Percentiles rank a stretch among this genome's conserved stretches.
Evolutionary conservation across 148 eudicot genomes (phyloP).

Genomic region (Cornus controversa): DNA sequence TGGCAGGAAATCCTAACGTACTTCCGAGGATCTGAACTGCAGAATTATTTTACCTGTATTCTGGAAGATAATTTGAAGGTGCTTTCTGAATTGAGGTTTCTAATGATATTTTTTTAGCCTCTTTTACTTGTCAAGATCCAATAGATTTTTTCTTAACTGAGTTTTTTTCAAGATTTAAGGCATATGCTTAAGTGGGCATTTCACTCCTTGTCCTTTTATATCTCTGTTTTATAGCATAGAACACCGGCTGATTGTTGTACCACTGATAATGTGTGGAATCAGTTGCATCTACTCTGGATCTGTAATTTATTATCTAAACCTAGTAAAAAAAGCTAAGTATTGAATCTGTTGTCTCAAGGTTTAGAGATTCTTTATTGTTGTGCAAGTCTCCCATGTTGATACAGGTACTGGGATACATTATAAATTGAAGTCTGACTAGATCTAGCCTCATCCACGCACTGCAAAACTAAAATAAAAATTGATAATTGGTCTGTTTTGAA

Average conservation of each 20-base stretch:
- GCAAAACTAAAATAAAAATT: too few relatives aligned
- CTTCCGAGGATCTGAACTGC: conserved; percentile 88
- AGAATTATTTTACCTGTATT: conserved; percentile 86
- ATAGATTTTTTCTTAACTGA: background rate
- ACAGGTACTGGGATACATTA: background rate
- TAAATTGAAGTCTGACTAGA: too few relatives aligned
- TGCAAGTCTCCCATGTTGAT: too few relatives aligned
- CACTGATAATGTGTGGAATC: too few relatives aligned
- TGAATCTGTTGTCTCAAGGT: background rate
- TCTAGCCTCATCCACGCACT: too few relatives aligned
- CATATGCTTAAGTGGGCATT: background rate
- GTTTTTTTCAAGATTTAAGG: too few relatives aligned
- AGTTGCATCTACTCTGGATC: too few relatives aligned
- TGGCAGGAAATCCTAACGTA: conserved; percentile 89
- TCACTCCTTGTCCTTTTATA: background rate
- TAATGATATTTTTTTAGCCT: background rate
- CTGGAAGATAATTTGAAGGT: conserved; percentile 94
- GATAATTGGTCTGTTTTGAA: too few relatives aligned
- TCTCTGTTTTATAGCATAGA: background rate
- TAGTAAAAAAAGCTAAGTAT: background rate
- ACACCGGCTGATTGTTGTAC: background rate
- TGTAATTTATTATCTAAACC: background rate
- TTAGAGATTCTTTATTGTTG: too few relatives aligned
- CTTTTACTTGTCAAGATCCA: background rate
- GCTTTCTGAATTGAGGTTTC: conserved; percentile 4